A percentile compares a stretch with the other conserved stretches of the same genome.
These are phyloP conservation scores for Xylaria sp. DNA, from an alignment of 2,329 filamentous ascomycete species.

Conservation along the genomic window DNA sequence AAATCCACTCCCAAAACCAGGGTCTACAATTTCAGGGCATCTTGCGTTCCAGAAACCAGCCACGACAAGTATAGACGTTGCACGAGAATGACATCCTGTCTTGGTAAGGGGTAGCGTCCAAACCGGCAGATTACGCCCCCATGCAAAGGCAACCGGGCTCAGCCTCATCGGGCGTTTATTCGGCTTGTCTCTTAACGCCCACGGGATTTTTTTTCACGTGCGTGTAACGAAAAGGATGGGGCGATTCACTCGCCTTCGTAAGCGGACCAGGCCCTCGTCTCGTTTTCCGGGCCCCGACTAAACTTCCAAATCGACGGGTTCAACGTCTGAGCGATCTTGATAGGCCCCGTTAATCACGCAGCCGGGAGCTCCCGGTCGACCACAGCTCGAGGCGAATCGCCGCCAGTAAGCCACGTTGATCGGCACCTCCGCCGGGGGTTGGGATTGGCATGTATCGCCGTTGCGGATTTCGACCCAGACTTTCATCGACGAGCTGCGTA, in stretches of 20 bases:
- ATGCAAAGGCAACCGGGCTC: not conserved
- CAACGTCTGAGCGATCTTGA: not conserved
- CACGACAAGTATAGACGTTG: not conserved
- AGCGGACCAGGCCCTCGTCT: not conserved
- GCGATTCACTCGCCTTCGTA: not conserved
- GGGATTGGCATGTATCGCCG: constrained; percentile 6
- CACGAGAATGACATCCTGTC: not conserved
- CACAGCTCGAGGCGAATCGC: not conserved
- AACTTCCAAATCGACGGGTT: constrained; percentile 1
- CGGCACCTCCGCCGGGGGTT: not conserved
- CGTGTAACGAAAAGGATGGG: not conserved
- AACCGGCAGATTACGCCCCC: not conserved
- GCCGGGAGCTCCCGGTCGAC: not conserved
- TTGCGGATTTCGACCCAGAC: not conserved
- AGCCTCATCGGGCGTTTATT: not conserved
- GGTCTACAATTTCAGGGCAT: not conserved
- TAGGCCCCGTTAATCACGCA: constrained; percentile 2
- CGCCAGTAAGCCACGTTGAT: not conserved
- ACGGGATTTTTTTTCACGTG: not conserved
- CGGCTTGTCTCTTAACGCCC: not conserved
- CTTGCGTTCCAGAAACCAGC: not conserved
- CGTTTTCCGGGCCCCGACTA: not conserved
- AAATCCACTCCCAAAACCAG: not conserved
- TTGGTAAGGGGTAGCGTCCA: not conserved
- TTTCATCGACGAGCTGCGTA: not conserved